phyloP scores from a whole-genome alignment of 1,284 basidiomycete genomes.

The Malassezia globosa region DNA sequence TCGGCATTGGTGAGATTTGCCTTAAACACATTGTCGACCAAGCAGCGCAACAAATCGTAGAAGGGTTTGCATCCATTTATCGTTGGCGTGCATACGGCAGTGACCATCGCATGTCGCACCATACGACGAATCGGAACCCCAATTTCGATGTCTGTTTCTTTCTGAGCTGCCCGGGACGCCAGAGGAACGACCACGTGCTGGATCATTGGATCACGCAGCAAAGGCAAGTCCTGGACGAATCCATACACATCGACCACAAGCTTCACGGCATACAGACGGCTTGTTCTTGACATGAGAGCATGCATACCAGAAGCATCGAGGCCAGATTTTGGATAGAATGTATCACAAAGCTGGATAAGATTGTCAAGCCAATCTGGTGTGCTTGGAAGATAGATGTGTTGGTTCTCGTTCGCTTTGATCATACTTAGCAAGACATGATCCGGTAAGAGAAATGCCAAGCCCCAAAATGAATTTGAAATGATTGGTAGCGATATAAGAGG shows the following conservation, averaged over 20 bases:
- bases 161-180: slow-evolving; percentile 24
- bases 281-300: slow-evolving; percentile 7
- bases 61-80: not conserved
- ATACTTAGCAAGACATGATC: slow-evolving; percentile 31
- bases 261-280: slow-evolving; percentile 27
- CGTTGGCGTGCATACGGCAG: slow-evolving; percentile 7
- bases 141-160: slow-evolving; percentile 26
- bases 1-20: not conserved
- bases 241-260: slow-evolving; percentile 40
- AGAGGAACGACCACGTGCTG: slow-evolving; percentile 34
- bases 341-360: slow-evolving; percentile 31
- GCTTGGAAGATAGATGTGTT: slow-evolving; percentile 40
- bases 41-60: slow-evolving; percentile 7
- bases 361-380: slow-evolving; percentile 37
- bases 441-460: slow-evolving; percentile 36
- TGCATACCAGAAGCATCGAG: slow-evolving; percentile 13
- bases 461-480: slow-evolving; percentile 30
- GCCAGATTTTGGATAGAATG: slow-evolving; percentile 24
- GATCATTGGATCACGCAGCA: slow-evolving; percentile 31
- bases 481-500: slow-evolving; percentile 32
- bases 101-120: slow-evolving; percentile 34
- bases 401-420: slow-evolving; percentile 29
- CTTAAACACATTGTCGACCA: slow-evolving; percentile 18
- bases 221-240: slow-evolving; percentile 34
- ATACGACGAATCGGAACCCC: slow-evolving; percentile 25